Evolutionary conservation across 2,329 filamentous ascomycete species (phyloP).

Genomic region (Fusarium nurragi): DNA sequence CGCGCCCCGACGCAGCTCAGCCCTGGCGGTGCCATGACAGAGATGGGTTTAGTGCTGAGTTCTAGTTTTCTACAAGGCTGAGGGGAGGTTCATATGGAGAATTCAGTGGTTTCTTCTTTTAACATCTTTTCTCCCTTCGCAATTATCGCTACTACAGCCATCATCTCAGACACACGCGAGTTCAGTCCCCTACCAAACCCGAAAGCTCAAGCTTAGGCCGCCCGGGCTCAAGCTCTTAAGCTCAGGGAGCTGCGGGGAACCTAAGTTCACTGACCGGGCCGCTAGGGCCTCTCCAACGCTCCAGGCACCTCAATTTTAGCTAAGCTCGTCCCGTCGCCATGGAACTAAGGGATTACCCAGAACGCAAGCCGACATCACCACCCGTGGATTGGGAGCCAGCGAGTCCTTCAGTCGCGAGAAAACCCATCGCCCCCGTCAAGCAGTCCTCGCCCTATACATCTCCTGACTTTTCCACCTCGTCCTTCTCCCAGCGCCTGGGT

Average conservation of each 20-base stretch:
- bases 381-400: slow-evolving; percentile 27
- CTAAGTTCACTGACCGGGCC: slow-evolving; percentile 17
- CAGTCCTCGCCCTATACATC: slow-evolving; percentile 18
- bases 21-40: slow-evolving; percentile 14
- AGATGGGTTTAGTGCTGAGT: slow-evolving; percentile 29
- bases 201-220: background rate
- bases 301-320: background rate
- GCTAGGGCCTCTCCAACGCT: slow-evolving; percentile 21
- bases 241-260: slow-evolving; percentile 31
- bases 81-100: background rate
- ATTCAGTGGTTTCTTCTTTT: slow-evolving; percentile 3
- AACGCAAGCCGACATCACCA: slow-evolving; percentile 17
- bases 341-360: slow-evolving; percentile 34
- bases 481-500: slow-evolving; percentile 24
- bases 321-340: slow-evolving; percentile 9
- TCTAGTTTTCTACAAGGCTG: slow-evolving; percentile 25
- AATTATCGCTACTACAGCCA: background rate
- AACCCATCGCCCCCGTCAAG: slow-evolving; percentile 13
- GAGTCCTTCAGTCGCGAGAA: slow-evolving; percentile 33
- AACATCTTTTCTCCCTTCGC: background rate
- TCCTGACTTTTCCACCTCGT: slow-evolving; percentile 13
- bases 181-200: background rate
- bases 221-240: slow-evolving; percentile 6
- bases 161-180: background rate
- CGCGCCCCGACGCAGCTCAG: slow-evolving; percentile 17